These are phyloP conservation scores for Solanum verrucosum DNA, from an alignment of 257 asterid species.

Conservation along the genomic window DNA sequence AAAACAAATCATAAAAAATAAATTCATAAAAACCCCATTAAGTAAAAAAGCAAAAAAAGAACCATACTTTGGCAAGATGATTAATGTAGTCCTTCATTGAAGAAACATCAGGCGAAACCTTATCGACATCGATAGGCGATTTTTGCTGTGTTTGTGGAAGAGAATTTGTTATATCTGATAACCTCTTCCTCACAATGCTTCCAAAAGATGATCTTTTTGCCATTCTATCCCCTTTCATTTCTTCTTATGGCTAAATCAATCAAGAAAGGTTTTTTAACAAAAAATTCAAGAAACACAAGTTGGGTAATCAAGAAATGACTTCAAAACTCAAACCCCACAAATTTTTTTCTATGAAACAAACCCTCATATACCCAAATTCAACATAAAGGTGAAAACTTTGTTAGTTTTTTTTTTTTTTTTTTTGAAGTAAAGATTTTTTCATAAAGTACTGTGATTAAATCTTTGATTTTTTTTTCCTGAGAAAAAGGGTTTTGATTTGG, in stretches of 20 bases:
- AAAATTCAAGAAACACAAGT: not conserved
- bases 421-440: not conserved
- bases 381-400: not conserved
- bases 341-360: not conserved
- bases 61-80: slow-evolving; percentile 51
- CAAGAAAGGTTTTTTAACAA: not conserved
- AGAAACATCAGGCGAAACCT: slow-evolving; percentile 22
- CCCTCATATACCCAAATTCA: not conserved
- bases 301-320: not conserved
- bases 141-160: slow-evolving; percentile 59
- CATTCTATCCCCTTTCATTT: slow-evolving; percentile 60
- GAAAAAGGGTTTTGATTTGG: not conserved
- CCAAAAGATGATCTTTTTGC: slow-evolving; percentile 73
- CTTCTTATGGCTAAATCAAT: not conserved
- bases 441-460: not conserved
- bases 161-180: slow-evolving; percentile 75
- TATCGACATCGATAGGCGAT: slow-evolving; percentile 32
- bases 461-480: not conserved
- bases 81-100: slow-evolving; percentile 36
- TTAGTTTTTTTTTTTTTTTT: not conserved
- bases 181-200: slow-evolving; percentile 48
- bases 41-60: not conserved
- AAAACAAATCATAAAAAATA: not conserved
- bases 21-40: not conserved
- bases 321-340: not conserved